A percentile compares a stretch with the other conserved stretches of the same genome.
These are phyloP conservation scores for Fistulifera pelliculosa DNA, from an alignment of 108 stramenopile genomes.

Conservation along the genomic window DNA sequence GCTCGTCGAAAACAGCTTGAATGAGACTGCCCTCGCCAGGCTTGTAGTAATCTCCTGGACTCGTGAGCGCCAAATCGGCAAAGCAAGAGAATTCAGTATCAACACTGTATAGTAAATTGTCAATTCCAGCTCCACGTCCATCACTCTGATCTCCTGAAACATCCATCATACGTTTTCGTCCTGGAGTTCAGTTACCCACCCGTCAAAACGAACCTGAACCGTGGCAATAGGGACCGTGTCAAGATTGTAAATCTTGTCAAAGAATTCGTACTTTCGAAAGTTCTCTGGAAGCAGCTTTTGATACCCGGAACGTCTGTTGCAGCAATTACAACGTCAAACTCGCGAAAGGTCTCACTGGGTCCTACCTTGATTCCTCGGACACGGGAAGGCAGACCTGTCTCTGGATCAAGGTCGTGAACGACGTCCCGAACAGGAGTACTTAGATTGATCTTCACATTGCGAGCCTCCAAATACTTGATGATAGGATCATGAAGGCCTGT, in stretches of 20 bases:
- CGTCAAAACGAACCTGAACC: constrained; percentile 94
- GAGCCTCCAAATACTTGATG: constrained; percentile 84
- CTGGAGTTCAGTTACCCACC: constrained; percentile 94
- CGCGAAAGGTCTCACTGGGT: constrained; percentile 44
- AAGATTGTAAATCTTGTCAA: constrained; percentile 95
- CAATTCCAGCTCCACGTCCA: constrained; percentile 84
- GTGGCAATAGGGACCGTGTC: constrained; percentile 94
- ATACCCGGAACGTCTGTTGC: constrained; percentile 93
- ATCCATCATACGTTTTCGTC: constrained; percentile 85
- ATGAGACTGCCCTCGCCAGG: constrained; percentile 82
- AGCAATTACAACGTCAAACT: constrained; percentile 85
- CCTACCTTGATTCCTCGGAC: constrained; percentile 82
- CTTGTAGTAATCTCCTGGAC: constrained; percentile 93
- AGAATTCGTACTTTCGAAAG: constrained; percentile 86
- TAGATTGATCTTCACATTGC: constrained; percentile 79
- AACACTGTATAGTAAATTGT: constrained; percentile 92
- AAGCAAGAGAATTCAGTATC: constrained; percentile 97
- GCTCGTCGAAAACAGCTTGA: constrained; percentile 86
- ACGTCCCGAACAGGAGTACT: constrained; percentile 52
- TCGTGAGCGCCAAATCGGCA: constrained; percentile 90
- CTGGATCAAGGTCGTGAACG: constrained; percentile 77
- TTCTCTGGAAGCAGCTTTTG: constrained; percentile 86
- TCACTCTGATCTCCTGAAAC: constrained; percentile 79
- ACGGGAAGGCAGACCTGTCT: constrained; percentile 63
- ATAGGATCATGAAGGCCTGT: constrained; percentile 93